Percentiles rank a stretch among this genome's conserved stretches.
Conservation (phyloP, 257 asterid genomes). For the Penstemon davidsonii region DNA sequence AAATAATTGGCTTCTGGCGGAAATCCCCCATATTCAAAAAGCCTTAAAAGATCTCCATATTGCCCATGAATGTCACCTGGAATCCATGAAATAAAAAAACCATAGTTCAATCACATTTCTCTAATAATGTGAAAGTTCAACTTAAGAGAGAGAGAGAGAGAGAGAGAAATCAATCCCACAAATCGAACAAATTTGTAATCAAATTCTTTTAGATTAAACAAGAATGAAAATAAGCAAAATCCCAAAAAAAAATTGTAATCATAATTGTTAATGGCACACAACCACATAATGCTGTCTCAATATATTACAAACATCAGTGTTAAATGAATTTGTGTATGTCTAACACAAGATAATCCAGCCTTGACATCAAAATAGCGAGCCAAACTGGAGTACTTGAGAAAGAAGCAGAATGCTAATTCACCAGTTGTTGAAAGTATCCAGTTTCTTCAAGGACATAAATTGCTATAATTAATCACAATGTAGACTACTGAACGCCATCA, state of each 20-base stretch:
- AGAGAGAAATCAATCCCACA: background rate
- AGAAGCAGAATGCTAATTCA: too few relatives aligned
- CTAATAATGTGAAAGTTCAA: background rate
- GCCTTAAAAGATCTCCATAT: conserved; percentile 63
- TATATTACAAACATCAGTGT: background rate
- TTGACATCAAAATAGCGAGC: too few relatives aligned
- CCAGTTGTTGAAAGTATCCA: too few relatives aligned
- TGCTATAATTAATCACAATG: background rate
- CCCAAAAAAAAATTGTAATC: background rate
- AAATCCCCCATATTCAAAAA: conserved; percentile 59
- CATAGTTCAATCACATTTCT: background rate
- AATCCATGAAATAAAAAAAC: conserved; percentile 15
- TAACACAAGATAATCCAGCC: background rate
- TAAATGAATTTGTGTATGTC: background rate
- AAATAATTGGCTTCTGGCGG: conserved; percentile 67
- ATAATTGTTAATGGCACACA: background rate
- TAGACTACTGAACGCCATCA: too few relatives aligned
- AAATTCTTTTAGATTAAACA: background rate
- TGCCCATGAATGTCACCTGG: conserved; percentile 65
- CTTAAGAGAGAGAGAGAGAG: background rate
- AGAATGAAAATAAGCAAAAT: background rate
- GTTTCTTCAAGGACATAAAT: background rate
- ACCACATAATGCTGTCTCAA: background rate
- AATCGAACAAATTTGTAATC: background rate
- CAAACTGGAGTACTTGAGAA: too few relatives aligned